phyloP scores from a whole-genome alignment of 306 rosid genomes.

The Gillenia trifoliata region DNA sequence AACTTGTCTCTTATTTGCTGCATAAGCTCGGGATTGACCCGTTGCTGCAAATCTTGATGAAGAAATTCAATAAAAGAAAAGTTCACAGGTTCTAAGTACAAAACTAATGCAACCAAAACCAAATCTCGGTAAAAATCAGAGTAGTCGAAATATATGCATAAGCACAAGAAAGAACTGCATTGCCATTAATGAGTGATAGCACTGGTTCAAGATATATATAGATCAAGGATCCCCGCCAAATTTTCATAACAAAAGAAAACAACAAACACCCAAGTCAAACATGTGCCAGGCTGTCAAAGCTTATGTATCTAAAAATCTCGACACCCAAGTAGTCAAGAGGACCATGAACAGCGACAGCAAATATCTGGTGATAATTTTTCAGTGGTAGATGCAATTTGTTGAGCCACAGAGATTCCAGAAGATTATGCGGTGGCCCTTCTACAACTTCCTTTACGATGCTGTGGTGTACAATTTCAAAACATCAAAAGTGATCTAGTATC shows the following conservation, averaged over 20 bases:
- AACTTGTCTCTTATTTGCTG: neutral
- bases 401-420: conserved; percentile 79
- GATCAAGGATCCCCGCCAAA: too few relatives aligned
- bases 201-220: too few relatives aligned
- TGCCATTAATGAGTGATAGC: too few relatives aligned
- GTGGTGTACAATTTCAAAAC: too few relatives aligned
- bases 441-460: too few relatives aligned
- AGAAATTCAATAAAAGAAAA: neutral
- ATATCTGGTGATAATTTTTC: conserved; percentile 35
- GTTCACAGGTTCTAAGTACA: neutral
- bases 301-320: conserved; percentile 65
- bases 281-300: conserved; percentile 1
- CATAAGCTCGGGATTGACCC: neutral
- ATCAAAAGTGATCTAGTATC: too few relatives aligned
- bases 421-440: too few relatives aligned
- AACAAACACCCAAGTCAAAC: conserved; percentile 1
- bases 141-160: too few relatives aligned
- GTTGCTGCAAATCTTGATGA: neutral
- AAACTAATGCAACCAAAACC: neutral
- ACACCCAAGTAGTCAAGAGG: conserved; percentile 80
- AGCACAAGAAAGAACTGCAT: too few relatives aligned
- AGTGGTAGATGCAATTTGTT: conserved; percentile 53
- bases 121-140: too few relatives aligned
- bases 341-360: conserved; percentile 66
- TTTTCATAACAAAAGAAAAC: neutral